Evolutionary conservation across 202 grass and related monocot genomes (phyloP).

Genomic region (Cymbopogon flexuosus): DNA sequence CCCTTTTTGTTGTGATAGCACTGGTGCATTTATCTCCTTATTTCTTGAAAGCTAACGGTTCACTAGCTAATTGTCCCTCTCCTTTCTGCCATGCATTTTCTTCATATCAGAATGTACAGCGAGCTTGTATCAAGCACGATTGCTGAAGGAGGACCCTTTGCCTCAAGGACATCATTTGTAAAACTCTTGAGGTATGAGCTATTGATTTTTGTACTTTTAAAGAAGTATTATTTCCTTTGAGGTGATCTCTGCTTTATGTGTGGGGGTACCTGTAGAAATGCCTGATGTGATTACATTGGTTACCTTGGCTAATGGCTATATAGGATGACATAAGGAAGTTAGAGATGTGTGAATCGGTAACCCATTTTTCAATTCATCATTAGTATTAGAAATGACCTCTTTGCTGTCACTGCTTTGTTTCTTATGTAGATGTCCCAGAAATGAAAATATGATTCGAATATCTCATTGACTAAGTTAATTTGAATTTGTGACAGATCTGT

Average conservation of each 20-base stretch:
- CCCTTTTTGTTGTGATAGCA: background rate
- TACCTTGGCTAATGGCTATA: background rate
- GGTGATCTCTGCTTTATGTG: no score
- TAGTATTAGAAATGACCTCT: background rate
- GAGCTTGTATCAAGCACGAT: slow-evolving; percentile 96
- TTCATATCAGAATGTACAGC: slow-evolving; percentile 87
- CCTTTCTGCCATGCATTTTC: slow-evolving; percentile 25
- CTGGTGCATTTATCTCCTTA: background rate
- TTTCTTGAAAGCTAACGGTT: background rate
- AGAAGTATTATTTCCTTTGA: background rate
- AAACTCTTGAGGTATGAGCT: slow-evolving; percentile 76
- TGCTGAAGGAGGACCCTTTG: slow-evolving; percentile 92
- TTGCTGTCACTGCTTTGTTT: background rate
- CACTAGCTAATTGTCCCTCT: slow-evolving; percentile 7
- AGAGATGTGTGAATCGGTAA: background rate
- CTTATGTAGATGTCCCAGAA: background rate
- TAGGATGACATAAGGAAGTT: background rate
- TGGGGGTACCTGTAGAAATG: no score
- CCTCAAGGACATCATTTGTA: slow-evolving; percentile 93
- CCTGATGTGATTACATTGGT: background rate
- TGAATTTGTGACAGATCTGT: slow-evolving; percentile 70
- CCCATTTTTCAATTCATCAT: background rate
- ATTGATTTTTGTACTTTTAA: background rate
- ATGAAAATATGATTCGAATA: background rate
- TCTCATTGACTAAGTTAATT: slow-evolving; percentile 10